Conservation (phyloP, 352 stramenopile species). For the Aphanomyces invadans region DNA sequence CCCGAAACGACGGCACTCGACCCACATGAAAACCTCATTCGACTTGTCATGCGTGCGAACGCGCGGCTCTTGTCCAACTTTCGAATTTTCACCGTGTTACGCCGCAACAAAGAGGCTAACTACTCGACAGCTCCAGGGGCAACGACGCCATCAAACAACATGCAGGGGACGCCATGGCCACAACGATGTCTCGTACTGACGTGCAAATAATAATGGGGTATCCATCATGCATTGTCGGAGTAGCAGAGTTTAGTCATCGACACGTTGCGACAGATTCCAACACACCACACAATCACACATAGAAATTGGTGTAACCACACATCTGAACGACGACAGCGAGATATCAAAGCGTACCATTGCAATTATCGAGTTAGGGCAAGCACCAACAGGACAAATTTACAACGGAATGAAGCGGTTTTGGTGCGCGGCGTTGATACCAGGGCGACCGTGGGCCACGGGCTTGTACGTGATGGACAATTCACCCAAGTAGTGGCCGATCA, state of each 20-base stretch:
- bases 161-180: too few relatives aligned
- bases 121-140: neutral
- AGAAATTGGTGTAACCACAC: too few relatives aligned
- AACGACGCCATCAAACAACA: neutral
- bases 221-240: conserved; percentile 22
- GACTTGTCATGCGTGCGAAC: too few relatives aligned
- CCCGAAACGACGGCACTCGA: too few relatives aligned
- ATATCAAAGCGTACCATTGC: conserved; percentile 43
- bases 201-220: conserved; percentile 79
- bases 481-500: conserved; percentile 99
- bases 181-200: conserved; percentile 85
- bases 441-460: conserved; percentile 96
- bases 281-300: too few relatives aligned
- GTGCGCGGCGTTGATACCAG: conserved; percentile 97
- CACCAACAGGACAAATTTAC: conserved; percentile 46
- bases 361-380: conserved; percentile 38
- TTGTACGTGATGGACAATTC: conserved; percentile 99
- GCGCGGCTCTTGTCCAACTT: too few relatives aligned
- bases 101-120: too few relatives aligned
- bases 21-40: too few relatives aligned
- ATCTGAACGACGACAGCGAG: conserved; percentile 8
- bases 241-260: conserved; percentile 19
- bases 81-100: too few relatives aligned
- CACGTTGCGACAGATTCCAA: too few relatives aligned
- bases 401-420: conserved; percentile 99